Conservation (phyloP, 345 rosid genomes). For the Corymbia maculata region DNA sequence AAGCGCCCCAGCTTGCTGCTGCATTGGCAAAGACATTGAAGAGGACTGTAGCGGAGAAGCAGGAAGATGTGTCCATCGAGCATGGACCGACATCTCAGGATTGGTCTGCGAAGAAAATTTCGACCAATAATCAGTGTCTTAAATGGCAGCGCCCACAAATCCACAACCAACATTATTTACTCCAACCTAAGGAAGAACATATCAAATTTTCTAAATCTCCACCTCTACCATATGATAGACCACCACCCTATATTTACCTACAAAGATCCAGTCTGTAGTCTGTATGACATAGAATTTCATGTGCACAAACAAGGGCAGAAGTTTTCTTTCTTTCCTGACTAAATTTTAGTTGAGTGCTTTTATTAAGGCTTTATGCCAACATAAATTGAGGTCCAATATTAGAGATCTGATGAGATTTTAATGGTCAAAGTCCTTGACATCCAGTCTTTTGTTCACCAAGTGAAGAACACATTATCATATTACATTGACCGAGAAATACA, state of each 20-base stretch:
- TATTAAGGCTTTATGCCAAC: not conserved
- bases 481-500: not conserved
- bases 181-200: not conserved
- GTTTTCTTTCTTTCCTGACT: not conserved
- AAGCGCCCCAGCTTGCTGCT: constrained; percentile 45
- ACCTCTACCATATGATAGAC: not conserved
- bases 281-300: not conserved
- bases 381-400: not conserved
- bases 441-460: not conserved
- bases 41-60: constrained; percentile 39
- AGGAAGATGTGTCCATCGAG: constrained; percentile 80
- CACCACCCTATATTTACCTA: not conserved
- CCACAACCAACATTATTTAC: not conserved
- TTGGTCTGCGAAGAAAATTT: constrained; percentile 42
- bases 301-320: not conserved
- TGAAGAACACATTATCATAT: not conserved
- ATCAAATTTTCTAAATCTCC: not conserved
- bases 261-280: not conserved
- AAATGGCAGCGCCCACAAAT: not conserved
- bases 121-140: not conserved
- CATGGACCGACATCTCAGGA: constrained; percentile 62
- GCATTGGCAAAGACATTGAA: constrained; percentile 48
- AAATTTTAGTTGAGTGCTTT: not conserved
- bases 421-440: not conserved
- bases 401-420: not conserved